Conservation (phyloP, 1,139 yeast species). For the Kodamaea fungicola region DNA sequence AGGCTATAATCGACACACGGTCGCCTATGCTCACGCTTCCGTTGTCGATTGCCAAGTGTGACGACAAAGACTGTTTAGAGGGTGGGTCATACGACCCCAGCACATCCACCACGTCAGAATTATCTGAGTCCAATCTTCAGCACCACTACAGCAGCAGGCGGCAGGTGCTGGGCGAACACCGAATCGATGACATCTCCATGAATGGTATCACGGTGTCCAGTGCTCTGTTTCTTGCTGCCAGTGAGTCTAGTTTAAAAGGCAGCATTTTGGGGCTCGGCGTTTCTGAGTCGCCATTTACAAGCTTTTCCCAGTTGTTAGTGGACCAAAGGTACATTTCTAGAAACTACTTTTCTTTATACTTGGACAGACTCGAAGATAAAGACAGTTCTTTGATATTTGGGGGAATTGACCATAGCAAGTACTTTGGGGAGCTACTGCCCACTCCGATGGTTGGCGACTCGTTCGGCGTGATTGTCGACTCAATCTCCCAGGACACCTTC, state of each 20-base stretch:
- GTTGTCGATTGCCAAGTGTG: too few species aligned
- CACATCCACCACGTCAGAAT: constrained; percentile 2
- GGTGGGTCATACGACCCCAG: constrained; percentile 3
- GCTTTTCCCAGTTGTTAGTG: neutral
- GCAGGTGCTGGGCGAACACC: constrained; percentile 12
- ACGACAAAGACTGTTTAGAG: too few species aligned
- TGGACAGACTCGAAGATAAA: constrained; percentile 10
- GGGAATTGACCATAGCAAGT: constrained; percentile 27
- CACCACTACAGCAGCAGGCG: constrained; percentile 8
- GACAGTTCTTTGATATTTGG: constrained; percentile 21
- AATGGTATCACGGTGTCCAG: constrained; percentile 10
- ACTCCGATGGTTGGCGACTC: neutral
- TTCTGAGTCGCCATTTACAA: neutral
- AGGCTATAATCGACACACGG: too few species aligned
- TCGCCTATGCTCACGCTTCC: too few species aligned
- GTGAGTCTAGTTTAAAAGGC: neutral
- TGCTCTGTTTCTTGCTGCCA: constrained; percentile 13
- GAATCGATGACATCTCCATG: constrained; percentile 13
- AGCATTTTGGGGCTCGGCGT: neutral
- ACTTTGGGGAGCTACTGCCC: constrained; percentile 15
- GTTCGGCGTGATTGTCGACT: neutral
- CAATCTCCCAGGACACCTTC: constrained; percentile 7
- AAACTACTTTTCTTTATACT: constrained; percentile 14
- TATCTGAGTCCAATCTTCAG: neutral
- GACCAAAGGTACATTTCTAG: constrained; percentile 15